Conservation (phyloP, 352 stramenopile genomes). For the Pythium folliculosum region DNA sequence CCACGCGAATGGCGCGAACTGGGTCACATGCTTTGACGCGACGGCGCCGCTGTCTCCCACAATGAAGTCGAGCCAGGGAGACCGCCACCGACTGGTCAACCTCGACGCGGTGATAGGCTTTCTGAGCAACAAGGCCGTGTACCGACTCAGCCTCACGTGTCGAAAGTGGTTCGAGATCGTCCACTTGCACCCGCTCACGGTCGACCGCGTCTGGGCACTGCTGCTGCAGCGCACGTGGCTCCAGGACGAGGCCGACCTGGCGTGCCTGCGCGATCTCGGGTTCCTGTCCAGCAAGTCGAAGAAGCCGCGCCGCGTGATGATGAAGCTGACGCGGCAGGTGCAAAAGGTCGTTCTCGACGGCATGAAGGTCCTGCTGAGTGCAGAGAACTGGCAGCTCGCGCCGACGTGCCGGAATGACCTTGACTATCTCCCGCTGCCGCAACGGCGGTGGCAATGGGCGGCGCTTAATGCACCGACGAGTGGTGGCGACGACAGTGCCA, state of each 20-base stretch:
- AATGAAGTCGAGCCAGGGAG: not conserved
- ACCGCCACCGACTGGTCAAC: conserved; percentile 28
- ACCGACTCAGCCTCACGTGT: conserved; percentile 51
- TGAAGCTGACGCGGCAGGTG: conserved; percentile 52
- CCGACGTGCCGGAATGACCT: conserved; percentile 21
- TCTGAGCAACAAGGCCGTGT: conserved; percentile 39
- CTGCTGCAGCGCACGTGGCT: conserved; percentile 52
- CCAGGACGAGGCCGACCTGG: conserved; percentile 32
- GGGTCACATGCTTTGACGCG: conserved; percentile 24
- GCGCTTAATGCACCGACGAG: not conserved
- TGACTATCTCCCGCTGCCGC: conserved; percentile 17
- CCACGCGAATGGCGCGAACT: conserved; percentile 13
- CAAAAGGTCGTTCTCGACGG: conserved; percentile 47
- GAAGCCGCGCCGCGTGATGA: conserved; percentile 46
- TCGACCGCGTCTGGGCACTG: conserved; percentile 49
- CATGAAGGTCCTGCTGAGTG: conserved; percentile 48
- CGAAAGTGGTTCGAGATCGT: conserved; percentile 51
- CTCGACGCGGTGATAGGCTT: conserved; percentile 50
- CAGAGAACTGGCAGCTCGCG: conserved; percentile 61
- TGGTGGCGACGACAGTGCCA: not conserved
- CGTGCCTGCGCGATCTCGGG: conserved; percentile 40
- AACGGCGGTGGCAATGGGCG: not conserved
- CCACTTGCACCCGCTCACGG: conserved; percentile 33
- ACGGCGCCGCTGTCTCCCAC: conserved; percentile 1
- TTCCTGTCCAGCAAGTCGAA: conserved; percentile 45